Conservation (phyloP, 2,329 filamentous ascomycete species). For the Setomelanomma holmii region DNA sequence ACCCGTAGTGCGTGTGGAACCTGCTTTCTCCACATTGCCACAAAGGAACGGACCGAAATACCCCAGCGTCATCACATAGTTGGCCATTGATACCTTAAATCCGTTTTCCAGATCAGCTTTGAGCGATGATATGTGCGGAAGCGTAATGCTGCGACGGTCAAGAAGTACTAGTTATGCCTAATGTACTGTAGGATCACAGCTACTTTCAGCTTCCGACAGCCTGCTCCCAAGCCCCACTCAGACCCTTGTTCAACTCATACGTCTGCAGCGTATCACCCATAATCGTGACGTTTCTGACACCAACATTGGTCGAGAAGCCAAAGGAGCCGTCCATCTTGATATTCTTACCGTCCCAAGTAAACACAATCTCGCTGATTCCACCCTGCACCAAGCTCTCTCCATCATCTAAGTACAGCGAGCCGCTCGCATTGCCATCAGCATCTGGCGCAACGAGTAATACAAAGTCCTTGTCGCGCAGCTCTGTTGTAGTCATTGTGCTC, state of each 20-base stretch:
- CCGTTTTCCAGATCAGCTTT: neutral
- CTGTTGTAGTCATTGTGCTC: slow-evolving; percentile 68
- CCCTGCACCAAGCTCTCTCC: slow-evolving; percentile 71
- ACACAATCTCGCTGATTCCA: slow-evolving; percentile 63
- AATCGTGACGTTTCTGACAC: slow-evolving; percentile 32
- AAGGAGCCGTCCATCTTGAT: slow-evolving; percentile 64
- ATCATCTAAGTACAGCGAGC: slow-evolving; percentile 78
- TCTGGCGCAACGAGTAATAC: slow-evolving; percentile 74
- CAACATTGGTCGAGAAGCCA: slow-evolving; percentile 51
- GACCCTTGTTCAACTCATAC: slow-evolving; percentile 31
- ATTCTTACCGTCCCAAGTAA: slow-evolving; percentile 63
- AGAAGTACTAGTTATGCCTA: neutral
- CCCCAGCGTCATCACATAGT: neutral
- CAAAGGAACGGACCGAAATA: neutral
- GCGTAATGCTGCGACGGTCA: neutral
- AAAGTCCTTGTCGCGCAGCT: slow-evolving; percentile 70
- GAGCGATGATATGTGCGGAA: too few relatives aligned
- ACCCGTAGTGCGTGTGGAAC: neutral
- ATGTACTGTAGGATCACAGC: neutral
- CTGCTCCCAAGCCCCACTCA: slow-evolving; percentile 29
- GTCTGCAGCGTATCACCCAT: slow-evolving; percentile 23
- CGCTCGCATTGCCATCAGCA: slow-evolving; percentile 66
- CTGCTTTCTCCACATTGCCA: neutral
- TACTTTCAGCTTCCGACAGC: slow-evolving; percentile 18
- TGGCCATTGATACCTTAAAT: neutral